Evolutionary conservation across 225 moss, liverwort and hornwort genomes (phyloP).

Genomic region (Pseudoscleropodium purum): DNA sequence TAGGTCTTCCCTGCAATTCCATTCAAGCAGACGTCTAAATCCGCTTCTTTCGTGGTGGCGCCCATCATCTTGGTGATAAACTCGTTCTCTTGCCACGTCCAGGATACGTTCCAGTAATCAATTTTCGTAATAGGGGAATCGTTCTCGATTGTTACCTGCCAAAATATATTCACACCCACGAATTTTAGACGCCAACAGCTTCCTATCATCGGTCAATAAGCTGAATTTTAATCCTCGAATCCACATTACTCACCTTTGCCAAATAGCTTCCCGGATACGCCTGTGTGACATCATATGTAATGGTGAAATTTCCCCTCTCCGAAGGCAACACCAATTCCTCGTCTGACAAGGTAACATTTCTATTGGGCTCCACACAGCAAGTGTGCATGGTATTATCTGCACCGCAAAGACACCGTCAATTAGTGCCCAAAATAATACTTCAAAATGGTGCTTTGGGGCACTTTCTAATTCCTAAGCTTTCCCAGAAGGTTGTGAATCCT

Average conservation of each 20-base stretch:
- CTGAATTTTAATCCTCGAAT: not conserved
- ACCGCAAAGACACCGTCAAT: not conserved
- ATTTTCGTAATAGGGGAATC: slow-evolving; percentile 38
- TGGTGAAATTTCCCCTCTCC: slow-evolving; percentile 60
- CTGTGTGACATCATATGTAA: slow-evolving; percentile 56
- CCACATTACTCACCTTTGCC: slow-evolving; percentile 17
- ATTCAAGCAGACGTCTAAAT: slow-evolving; percentile 46
- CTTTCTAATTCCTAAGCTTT: not conserved
- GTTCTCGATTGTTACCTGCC: slow-evolving; percentile 59
- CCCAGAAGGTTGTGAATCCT: not conserved
- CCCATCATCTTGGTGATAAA: slow-evolving; percentile 68
- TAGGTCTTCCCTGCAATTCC: slow-evolving; percentile 41
- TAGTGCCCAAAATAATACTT: not conserved
- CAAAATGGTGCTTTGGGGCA: not conserved
- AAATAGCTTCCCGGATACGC: slow-evolving; percentile 37
- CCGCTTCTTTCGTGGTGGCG: slow-evolving; percentile 50
- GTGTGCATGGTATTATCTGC: slow-evolving; percentile 74
- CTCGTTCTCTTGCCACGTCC: slow-evolving; percentile 71
- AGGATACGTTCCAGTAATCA: slow-evolving; percentile 68
- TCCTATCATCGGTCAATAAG: not conserved
- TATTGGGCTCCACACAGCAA: slow-evolving; percentile 59
- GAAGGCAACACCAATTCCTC: not conserved
- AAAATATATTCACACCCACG: not conserved
- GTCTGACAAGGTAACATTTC: not conserved
- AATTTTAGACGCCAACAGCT: not conserved